A percentile compares a stretch with the other conserved stretches of the same genome.
Conservation (phyloP, 2,329 filamentous ascomycete species). For the Cladophialophora carrionii region DNA sequence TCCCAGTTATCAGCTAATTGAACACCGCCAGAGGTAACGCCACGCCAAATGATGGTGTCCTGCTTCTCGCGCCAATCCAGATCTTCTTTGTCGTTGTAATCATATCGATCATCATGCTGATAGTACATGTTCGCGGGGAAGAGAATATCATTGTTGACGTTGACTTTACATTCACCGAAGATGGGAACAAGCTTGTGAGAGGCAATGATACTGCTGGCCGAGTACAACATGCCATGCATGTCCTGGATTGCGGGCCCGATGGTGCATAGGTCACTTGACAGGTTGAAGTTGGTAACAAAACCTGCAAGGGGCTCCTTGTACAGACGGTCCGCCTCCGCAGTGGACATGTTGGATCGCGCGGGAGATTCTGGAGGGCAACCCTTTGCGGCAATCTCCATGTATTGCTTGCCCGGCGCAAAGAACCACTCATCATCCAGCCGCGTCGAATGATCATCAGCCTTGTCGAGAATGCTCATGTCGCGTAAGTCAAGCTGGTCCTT, state of each 20-base stretch:
- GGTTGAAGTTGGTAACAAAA: slow-evolving; percentile 64
- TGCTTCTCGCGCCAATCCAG: slow-evolving; percentile 62
- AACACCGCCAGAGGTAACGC: slow-evolving; percentile 64
- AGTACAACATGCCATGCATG: slow-evolving; percentile 67
- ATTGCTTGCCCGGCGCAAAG: slow-evolving; percentile 51
- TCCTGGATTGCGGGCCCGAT: slow-evolving; percentile 66
- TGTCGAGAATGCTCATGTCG: slow-evolving; percentile 35
- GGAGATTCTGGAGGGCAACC: slow-evolving; percentile 62
- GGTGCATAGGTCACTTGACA: slow-evolving; percentile 66
- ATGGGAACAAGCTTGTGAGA: slow-evolving; percentile 65
- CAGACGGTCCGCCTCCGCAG: slow-evolving; percentile 39
- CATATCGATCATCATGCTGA: slow-evolving; percentile 61
- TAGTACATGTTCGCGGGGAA: slow-evolving; percentile 71
- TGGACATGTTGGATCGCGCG: slow-evolving; percentile 56
- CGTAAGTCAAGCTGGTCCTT: slow-evolving; percentile 46
- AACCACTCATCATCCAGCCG: slow-evolving; percentile 55
- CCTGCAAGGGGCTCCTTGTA: slow-evolving; percentile 55
- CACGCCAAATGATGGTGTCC: slow-evolving; percentile 64
- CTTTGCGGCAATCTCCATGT: slow-evolving; percentile 63
- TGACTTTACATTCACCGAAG: slow-evolving; percentile 70
- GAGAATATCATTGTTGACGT: slow-evolving; percentile 71
- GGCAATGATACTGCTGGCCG: slow-evolving; percentile 60
- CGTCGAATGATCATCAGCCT: slow-evolving; percentile 31
- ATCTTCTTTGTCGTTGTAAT: slow-evolving; percentile 60
- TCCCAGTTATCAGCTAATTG: slow-evolving; percentile 52